These are phyloP conservation scores for Acaromyces ingoldii DNA, from an alignment of 1,284 basidiomycete genomes.

Conservation along the genomic window DNA sequence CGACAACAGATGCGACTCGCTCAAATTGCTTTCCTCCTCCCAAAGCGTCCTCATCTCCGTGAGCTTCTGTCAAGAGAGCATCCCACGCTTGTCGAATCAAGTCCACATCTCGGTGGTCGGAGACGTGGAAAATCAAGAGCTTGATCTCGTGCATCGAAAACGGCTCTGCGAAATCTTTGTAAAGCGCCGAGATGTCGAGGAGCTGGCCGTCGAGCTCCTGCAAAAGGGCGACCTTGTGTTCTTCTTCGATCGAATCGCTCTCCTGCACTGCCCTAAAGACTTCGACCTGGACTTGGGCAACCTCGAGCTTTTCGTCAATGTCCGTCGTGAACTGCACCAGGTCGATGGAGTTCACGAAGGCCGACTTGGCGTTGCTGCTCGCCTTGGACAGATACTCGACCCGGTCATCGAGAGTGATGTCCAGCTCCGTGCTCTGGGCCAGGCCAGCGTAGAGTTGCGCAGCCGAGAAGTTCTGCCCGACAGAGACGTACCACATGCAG, in stretches of 20 bases:
- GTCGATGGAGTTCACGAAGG: conserved; percentile 61
- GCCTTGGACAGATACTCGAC: conserved; percentile 60
- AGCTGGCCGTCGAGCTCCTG: conserved; percentile 57
- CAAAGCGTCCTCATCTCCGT: background rate
- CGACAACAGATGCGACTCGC: conserved; percentile 8
- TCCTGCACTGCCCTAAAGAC: conserved; percentile 53
- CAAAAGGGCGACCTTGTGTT: conserved; percentile 60
- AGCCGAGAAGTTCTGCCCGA: conserved; percentile 68
- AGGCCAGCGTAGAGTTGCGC: conserved; percentile 80
- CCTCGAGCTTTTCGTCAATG: conserved; percentile 92
- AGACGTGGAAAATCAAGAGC: conserved; percentile 84
- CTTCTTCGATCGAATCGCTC: conserved; percentile 39
- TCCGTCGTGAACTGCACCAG: conserved; percentile 88
- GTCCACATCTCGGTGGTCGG: conserved; percentile 80
- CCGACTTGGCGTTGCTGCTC: conserved; percentile 79
- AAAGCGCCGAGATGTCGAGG: conserved; percentile 62
- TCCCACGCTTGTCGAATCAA: conserved; percentile 82
- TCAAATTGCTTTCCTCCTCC: conserved; percentile 6
- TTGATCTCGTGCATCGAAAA: conserved; percentile 79
- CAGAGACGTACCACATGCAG: conserved; percentile 86
- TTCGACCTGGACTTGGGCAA: conserved; percentile 91
- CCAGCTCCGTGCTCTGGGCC: conserved; percentile 72
- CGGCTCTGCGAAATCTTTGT: conserved; percentile 79
- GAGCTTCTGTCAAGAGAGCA: conserved; percentile 61
- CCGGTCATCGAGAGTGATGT: conserved; percentile 35